Evolutionary conservation across 164 flowering plant species (phyloP).

Genomic region (Aristolochia contorta): DNA sequence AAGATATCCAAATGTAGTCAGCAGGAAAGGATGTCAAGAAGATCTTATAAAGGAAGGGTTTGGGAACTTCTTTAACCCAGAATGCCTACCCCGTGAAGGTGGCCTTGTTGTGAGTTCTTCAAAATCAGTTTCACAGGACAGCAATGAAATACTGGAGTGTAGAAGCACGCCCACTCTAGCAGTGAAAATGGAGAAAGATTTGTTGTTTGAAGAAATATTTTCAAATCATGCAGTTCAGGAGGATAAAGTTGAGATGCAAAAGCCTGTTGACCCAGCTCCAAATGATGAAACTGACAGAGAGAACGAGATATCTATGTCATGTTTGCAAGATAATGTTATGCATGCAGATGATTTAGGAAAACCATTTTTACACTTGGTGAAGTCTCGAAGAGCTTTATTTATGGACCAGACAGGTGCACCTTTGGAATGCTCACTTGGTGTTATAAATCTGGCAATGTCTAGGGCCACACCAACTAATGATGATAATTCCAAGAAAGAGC

Average conservation of each 20-base stretch:
- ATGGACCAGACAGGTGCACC: slow-evolving; percentile 1
- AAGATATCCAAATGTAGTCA: neutral
- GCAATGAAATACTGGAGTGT: slow-evolving; percentile 2
- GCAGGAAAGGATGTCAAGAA: neutral
- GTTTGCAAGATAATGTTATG: slow-evolving; percentile 7
- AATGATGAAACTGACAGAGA: neutral
- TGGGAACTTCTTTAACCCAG: slow-evolving; percentile 5
- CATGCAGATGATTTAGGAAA: slow-evolving; percentile 6
- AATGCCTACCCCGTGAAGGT: slow-evolving; percentile 5
- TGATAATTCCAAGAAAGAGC: slow-evolving; percentile 6
- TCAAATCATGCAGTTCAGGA: slow-evolving; percentile 1
- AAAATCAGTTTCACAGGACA: slow-evolving; percentile 8
- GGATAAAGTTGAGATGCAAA: slow-evolving; percentile 8
- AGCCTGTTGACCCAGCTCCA: slow-evolving; percentile 4
- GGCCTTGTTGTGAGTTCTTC: neutral
- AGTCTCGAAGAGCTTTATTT: slow-evolving; percentile 22
- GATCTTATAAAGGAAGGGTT: slow-evolving; percentile 3
- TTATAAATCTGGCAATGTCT: slow-evolving; percentile 8
- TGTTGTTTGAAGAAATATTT: slow-evolving; percentile 2
- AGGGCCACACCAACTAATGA: slow-evolving; percentile 13
- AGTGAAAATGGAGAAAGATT: slow-evolving; percentile 3
- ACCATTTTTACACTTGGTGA: slow-evolving; percentile 9
- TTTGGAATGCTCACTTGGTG: neutral
- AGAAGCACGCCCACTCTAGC: slow-evolving; percentile 3
- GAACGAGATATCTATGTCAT: neutral